Conservation (phyloP, 2,329 filamentous ascomycete genomes). For the Fusarium lyarnte region DNA sequence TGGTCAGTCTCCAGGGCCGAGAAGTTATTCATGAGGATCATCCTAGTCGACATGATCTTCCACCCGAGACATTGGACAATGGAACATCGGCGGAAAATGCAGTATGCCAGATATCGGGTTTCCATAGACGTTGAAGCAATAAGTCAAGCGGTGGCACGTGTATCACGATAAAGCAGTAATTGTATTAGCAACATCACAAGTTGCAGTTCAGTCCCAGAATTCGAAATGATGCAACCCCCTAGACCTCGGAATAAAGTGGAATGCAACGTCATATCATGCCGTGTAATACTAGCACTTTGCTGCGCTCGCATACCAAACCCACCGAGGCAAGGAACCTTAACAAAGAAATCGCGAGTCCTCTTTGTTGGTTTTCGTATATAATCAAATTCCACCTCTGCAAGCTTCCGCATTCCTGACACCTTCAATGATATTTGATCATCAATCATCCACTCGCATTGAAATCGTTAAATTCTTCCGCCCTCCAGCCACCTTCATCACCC, state of each 20-base stretch:
- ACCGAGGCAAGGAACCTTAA: background rate
- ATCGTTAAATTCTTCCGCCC: constrained; percentile 6
- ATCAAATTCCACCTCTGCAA: constrained; percentile 1
- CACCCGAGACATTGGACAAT: background rate
- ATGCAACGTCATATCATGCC: constrained; percentile 23
- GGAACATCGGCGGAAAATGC: background rate
- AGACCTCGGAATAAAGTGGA: constrained; percentile 7
- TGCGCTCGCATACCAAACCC: constrained; percentile 8
- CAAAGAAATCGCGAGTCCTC: background rate
- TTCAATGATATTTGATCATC: constrained; percentile 12
- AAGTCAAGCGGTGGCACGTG: background rate
- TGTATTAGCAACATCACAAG: background rate
- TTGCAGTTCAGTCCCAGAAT: background rate
- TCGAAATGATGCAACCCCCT: background rate
- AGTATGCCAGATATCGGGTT: background rate
- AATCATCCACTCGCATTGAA: background rate
- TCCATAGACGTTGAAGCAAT: background rate
- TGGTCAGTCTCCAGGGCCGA: background rate
- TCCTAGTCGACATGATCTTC: background rate
- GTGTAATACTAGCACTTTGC: background rate
- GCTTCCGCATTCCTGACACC: constrained; percentile 14
- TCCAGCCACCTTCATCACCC: constrained; percentile 30
- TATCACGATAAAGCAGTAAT: background rate
- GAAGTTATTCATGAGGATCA: background rate
- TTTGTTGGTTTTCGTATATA: background rate